These are phyloP conservation scores for Acacia crassicarpa DNA, from an alignment of 306 rosid genomes.

Conservation along the genomic window DNA sequence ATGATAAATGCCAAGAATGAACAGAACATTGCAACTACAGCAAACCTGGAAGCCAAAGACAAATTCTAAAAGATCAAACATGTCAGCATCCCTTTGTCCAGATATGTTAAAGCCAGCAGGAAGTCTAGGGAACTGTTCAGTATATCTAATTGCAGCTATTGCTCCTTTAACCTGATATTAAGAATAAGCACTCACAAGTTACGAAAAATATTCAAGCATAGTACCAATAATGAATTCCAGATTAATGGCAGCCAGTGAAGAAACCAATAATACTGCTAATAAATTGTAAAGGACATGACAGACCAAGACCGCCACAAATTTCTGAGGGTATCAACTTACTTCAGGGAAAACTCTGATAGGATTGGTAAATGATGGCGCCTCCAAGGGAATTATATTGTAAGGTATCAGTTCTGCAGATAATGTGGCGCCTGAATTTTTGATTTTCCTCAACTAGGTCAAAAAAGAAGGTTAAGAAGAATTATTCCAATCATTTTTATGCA, in stretches of 20 bases:
- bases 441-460: slow-evolving; percentile 65
- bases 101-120: slow-evolving; percentile 67
- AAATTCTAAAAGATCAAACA: slow-evolving; percentile 90
- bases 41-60: slow-evolving; percentile 97
- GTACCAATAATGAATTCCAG: background rate
- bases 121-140: slow-evolving; percentile 79
- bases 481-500: slow-evolving; percentile 27
- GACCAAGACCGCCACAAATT: background rate
- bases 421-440: slow-evolving; percentile 53
- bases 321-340: slow-evolving; percentile 56
- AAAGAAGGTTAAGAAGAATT: slow-evolving; percentile 28
- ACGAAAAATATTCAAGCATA: slow-evolving; percentile 20
- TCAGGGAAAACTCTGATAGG: slow-evolving; percentile 92
- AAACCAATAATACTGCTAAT: background rate
- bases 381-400: slow-evolving; percentile 90
- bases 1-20: slow-evolving; percentile 26
- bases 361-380: slow-evolving; percentile 74
- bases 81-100: slow-evolving; percentile 79
- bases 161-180: slow-evolving; percentile 82
- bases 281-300: background rate
- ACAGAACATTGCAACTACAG: slow-evolving; percentile 2
- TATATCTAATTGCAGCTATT: slow-evolving; percentile 71
- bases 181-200: slow-evolving; percentile 34
- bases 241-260: background rate
- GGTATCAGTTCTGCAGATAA: slow-evolving; percentile 75